Base-by-base conservation (phyloP, 106 monocot species). In the Xerophyta viscosa region DNA sequence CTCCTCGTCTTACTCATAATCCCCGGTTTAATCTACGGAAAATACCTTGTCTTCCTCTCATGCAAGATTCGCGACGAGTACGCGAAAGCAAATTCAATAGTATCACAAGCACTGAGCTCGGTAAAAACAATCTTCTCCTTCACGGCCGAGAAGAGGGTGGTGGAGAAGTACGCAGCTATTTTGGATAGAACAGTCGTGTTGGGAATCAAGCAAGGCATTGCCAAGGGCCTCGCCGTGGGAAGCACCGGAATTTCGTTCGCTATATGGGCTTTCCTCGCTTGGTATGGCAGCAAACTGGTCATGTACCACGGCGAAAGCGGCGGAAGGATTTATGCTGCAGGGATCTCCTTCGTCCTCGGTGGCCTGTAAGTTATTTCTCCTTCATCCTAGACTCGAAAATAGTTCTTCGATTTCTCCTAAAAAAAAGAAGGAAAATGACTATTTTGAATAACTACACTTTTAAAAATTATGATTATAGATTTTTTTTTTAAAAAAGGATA, bases 231-330 rank as follows among this genome's bases (percentile, higher is more conserved):
- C 10, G 89, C 89, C 1, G 77, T 90, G 1, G 89, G 89, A 3
- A 70, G 76, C 64, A 74, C 76, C 0, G 84, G 89, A 3, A 65
- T 90, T 9, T 52, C 73, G 2, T 90, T 77, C 26, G 80, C 84
- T 7, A 90, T 84, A 28, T 90, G 89, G 89, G 84, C 57, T 12
- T 80, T 90, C 37, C 79, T 90, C 53, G 84, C 89, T n/a, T 90
- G 89, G 89, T 90, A 90, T 57, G 80, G 89, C 13, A 74, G 80
- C 31, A 70, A 47, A 43, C 58, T 90, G 48, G 80, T 89, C 1
- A 68, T 90, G 54, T 60, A 77, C 31, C 72, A 84, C 47, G 84
- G 80, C 2, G 89, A 80, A 46, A 84, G 71, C 49, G 89, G 89
- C 24, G 89, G 89, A 10, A 79, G 80, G 65, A 74, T 84, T 11